phyloP scores from a whole-genome alignment of 176 grass and related monocot species.

The Paspalum vaginatum region DNA sequence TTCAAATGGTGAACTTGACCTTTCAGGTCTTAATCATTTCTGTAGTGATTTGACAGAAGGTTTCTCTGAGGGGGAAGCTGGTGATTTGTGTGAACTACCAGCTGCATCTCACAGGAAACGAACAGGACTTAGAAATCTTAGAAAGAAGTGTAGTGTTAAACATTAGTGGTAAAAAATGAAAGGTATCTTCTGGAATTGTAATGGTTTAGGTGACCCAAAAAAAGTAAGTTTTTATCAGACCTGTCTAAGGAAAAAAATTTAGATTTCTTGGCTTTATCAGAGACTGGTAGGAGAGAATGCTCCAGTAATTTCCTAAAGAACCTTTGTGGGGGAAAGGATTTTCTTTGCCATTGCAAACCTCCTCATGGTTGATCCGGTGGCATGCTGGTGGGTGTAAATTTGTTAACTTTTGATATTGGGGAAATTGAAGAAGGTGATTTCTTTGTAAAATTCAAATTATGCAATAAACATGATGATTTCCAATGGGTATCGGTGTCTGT shows the following conservation, averaged over 20 bases:
- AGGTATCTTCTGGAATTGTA: background rate
- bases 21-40: too few species aligned
- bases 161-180: background rate
- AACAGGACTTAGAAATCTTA: too few species aligned
- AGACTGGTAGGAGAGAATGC: background rate
- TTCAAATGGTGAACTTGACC: too few species aligned
- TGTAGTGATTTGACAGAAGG: too few species aligned
- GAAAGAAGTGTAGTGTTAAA: background rate
- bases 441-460: background rate
- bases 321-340: background rate
- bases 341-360: background rate
- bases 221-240: background rate
- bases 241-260: background rate
- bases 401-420: background rate
- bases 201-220: background rate
- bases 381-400: background rate
- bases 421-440: background rate
- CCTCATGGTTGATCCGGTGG: background rate
- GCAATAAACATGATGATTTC: background rate
- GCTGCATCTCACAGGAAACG: too few species aligned
- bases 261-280: background rate
- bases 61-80: too few species aligned
- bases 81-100: too few species aligned
- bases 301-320: background rate
- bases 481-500: background rate